Conservation (phyloP, 2,329 filamentous ascomycete species). For the Cercospora sp. region DNA sequence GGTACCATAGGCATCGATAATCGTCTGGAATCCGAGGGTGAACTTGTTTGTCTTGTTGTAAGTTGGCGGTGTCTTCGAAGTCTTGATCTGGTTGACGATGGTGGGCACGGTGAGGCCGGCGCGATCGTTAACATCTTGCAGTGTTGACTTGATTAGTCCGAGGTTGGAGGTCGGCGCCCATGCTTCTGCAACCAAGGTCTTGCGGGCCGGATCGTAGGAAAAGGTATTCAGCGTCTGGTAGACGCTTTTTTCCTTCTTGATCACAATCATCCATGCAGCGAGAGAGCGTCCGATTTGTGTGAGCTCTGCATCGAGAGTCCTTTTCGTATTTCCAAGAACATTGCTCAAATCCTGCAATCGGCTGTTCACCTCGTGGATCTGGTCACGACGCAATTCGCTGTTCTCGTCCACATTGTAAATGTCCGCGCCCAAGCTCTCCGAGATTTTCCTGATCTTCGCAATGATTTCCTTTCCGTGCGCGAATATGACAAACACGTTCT, state of each 20-base stretch:
- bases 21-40: conserved; percentile 96
- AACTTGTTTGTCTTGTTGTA: conserved; percentile 99
- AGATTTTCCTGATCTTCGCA: conserved; percentile 98
- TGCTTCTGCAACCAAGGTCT: conserved; percentile 94
- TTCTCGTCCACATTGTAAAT: conserved; percentile 98
- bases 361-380: conserved; percentile 96
- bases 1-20: conserved; percentile 97
- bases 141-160: conserved; percentile 82
- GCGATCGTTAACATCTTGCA: conserved; percentile 94
- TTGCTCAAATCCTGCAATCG: conserved; percentile 87
- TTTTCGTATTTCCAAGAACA: conserved; percentile 92
- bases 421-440: conserved; percentile 92
- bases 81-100: conserved; percentile 96
- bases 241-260: conserved; percentile 97
- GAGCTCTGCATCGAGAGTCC: conserved; percentile 87
- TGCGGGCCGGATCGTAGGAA: conserved; percentile 92
- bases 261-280: conserved; percentile 94
- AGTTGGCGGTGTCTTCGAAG: conserved; percentile 95
- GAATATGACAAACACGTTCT: conserved; percentile 99
- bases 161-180: conserved; percentile 95
- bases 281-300: conserved; percentile 90
- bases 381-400: conserved; percentile 88
- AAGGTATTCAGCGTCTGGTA: conserved; percentile 95
- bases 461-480: conserved; percentile 98
- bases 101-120: conserved; percentile 96